Conservation (phyloP, 1,284 basidiomycete species). For the Omphalotus olearius region DNA sequence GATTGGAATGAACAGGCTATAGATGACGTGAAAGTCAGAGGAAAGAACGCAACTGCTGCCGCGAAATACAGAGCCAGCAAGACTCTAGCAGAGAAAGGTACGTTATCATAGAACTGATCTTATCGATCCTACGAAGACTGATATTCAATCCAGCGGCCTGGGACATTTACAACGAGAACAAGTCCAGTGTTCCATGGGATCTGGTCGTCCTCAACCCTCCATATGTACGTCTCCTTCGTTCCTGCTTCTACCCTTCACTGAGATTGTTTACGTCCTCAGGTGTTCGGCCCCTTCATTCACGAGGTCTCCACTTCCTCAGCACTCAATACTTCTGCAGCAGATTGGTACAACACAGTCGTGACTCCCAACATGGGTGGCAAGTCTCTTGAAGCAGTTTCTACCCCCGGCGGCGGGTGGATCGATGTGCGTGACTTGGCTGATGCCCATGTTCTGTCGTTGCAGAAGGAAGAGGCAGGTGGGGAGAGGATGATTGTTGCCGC, state of each 20-base stretch:
- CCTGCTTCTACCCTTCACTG: neutral
- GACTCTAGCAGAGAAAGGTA: slow-evolving; percentile 42
- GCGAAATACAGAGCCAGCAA: slow-evolving; percentile 42
- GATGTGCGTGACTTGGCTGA: slow-evolving; percentile 59
- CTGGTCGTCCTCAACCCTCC: slow-evolving; percentile 39
- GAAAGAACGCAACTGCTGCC: slow-evolving; percentile 29
- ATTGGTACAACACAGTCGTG: slow-evolving; percentile 23
- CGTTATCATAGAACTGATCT: slow-evolving; percentile 10
- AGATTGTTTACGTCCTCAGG: neutral
- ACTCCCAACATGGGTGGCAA: slow-evolving; percentile 13
- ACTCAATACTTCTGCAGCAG: slow-evolving; percentile 25
- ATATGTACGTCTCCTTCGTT: slow-evolving; percentile 20
- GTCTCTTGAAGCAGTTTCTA: slow-evolving; percentile 13
- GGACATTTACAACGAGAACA: slow-evolving; percentile 37
- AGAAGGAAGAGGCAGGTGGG: slow-evolving; percentile 41
- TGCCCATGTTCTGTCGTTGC: slow-evolving; percentile 47
- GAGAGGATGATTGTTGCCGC: slow-evolving; percentile 42
- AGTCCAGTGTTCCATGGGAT: slow-evolving; percentile 35
- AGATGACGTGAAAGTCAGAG: slow-evolving; percentile 40
- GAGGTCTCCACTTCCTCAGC: slow-evolving; percentile 18
- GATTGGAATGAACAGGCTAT: slow-evolving; percentile 61
- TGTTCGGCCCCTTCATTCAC: slow-evolving; percentile 34
- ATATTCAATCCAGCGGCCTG: slow-evolving; percentile 33
- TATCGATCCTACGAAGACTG: slow-evolving; percentile 1
- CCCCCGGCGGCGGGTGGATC: slow-evolving; percentile 31